Conservation (phyloP, 495 filamentous ascomycete species). For the Trypethelium eluteriae region DNA sequence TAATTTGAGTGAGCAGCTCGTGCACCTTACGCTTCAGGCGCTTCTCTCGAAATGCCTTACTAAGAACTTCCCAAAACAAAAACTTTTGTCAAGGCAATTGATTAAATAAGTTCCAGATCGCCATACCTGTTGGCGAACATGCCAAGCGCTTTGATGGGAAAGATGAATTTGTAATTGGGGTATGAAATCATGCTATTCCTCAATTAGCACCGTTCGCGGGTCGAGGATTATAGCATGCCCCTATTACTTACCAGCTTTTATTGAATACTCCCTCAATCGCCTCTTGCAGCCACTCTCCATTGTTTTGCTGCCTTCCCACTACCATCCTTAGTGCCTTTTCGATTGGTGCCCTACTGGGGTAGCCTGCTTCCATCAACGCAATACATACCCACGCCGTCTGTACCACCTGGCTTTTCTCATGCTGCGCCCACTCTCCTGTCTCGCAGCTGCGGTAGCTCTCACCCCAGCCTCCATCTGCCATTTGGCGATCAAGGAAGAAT, state of each 20-base stretch:
- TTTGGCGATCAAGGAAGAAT: constrained; percentile 76
- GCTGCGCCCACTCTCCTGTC: constrained; percentile 53
- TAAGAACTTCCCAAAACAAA: background rate
- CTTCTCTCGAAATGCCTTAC: no score
- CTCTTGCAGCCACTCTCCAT: constrained; percentile 94
- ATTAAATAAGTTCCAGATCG: constrained; percentile 44
- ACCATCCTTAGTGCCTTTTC: constrained; percentile 70
- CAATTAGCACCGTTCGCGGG: constrained; percentile 19
- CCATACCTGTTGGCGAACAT: constrained; percentile 75
- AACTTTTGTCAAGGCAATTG: background rate
- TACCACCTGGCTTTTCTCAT: constrained; percentile 69
- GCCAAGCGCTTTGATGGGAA: constrained; percentile 87
- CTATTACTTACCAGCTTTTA: constrained; percentile 69
- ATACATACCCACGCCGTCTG: constrained; percentile 90
- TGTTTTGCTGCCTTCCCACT: constrained; percentile 73
- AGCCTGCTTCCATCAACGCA: constrained; percentile 74
- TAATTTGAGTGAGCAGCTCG: no score
- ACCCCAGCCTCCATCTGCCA: constrained; percentile 89
- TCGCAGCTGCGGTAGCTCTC: constrained; percentile 81
- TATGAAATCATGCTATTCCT: constrained; percentile 85
- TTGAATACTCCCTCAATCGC: constrained; percentile 97
- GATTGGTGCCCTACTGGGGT: constrained; percentile 66
- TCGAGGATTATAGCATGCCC: background rate
- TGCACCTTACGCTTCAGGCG: no score
- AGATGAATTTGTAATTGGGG: constrained; percentile 97